Evolutionary conservation across 2,329 filamentous ascomycete species (phyloP), one percentile per base, ranked within the genome.

Genomic region (Alternaria tenuissima): DNA sequence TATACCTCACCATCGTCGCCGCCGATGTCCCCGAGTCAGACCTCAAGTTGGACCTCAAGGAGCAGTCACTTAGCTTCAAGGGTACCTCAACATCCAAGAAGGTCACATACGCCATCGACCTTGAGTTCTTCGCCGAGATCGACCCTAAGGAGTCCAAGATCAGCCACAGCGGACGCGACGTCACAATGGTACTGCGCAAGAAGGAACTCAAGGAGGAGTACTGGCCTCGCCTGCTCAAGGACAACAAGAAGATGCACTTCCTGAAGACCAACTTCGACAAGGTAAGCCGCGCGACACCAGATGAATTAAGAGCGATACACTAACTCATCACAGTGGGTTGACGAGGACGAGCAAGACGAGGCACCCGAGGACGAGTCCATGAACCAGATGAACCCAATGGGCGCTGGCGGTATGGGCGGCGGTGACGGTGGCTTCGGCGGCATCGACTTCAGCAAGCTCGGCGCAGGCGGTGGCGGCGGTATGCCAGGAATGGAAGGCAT

Each of bases 221-320:
- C 88, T 99, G 95, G 95, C 94, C 94, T 65, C 89, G 95, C 67
- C 87, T 99, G 75, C 86, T 97, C 79, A 97, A 97, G 89, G 92
- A 94, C 62, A 81, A 84, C 70, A 90, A 92, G 86, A 97, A 93
- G 85, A 83, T 92, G 56, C 95, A 98, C 84, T 99, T 93, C 88
- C 83, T 99, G 76, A 97, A 97, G 90, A 98, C 95, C 67, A 91
- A 99, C 84, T 99, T 99, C 74, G 94, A 97, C 85, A 97, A 97
- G 91, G 88, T 90, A 79, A 62, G 85, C 71, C 12, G n/a, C 3
- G 7, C 34, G 41, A 18, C 20, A 28, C 11, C 4, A 9, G 7
- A 24, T 14, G 14, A 1, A 34, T 0, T 4, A 32, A 12, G 22
- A 30, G 24, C 20, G 44, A 5, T n/a, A 18, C n/a, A 41, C 72